These are phyloP conservation scores for Thalassiosira hispida DNA, from an alignment of 352 stramenopile genomes.

Conservation along the genomic window DNA sequence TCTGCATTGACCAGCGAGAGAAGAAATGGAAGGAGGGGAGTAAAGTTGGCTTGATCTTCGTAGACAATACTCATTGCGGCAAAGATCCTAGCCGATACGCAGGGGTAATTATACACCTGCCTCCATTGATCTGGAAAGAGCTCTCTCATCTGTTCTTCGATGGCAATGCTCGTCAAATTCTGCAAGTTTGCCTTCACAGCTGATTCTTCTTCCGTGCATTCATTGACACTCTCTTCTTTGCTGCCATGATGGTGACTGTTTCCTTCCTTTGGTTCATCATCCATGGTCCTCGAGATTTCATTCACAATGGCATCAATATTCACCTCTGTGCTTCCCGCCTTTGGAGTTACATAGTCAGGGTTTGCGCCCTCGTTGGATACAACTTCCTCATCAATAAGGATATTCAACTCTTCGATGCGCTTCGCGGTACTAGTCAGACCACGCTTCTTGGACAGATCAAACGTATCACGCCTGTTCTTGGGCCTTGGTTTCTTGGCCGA, in stretches of 20 bases:
- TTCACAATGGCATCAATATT: background rate
- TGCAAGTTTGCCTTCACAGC: conserved; percentile 15
- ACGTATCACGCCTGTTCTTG: conserved; percentile 42
- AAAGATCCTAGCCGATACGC: conserved; percentile 51
- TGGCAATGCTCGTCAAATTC: conserved; percentile 19
- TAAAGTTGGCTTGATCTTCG: conserved; percentile 25
- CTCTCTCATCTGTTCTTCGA: conserved; percentile 36
- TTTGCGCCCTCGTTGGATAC: background rate
- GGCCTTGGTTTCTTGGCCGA: background rate
- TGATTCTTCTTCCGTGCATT: background rate
- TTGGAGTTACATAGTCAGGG: conserved; percentile 6
- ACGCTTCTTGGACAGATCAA: conserved; percentile 45
- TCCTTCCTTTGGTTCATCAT: background rate
- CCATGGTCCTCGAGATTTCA: conserved; percentile 9
- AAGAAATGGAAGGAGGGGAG: conserved; percentile 35
- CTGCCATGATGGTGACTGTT: background rate
- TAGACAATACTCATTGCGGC: conserved; percentile 46
- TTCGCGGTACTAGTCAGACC: background rate
- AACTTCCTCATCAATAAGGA: background rate
- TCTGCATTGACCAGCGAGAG: conserved; percentile 43
- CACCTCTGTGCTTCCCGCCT: background rate
- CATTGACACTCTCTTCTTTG: background rate
- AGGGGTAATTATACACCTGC: conserved; percentile 40
- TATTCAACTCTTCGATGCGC: background rate
- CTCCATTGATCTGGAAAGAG: conserved; percentile 37